Base-by-base conservation (phyloP, 2,329 filamentous ascomycete genomes). In the Helicocarpus griseus region DNA sequence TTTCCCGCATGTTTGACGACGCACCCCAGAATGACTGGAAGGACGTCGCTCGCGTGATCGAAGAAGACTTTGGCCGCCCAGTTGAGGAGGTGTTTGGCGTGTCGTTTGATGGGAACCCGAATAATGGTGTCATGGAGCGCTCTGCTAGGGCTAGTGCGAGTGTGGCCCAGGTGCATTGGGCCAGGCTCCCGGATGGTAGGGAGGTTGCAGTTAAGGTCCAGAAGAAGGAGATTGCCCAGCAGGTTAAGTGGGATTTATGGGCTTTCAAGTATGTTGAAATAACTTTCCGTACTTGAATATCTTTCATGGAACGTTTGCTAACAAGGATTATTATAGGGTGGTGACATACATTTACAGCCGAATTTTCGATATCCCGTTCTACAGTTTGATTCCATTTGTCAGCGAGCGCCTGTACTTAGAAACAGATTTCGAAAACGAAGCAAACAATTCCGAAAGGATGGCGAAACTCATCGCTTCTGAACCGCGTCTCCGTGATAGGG, bases 131-230 rank as follows among this genome's bases (percentile, higher is more conserved):
- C 1, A 85, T 86, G 80, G 83, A 86, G 67, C 82, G 74, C 72
- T 87, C 71, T 68, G 87, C 73, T 65, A 81, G 75, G 75, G 86
- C 61, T 50, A 91, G 86, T 63, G 93, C 93, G 2, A 95, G 88
- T 66, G 91, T 98, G 7, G 93, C 93, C 1, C 93, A 97, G 71
- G 93, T 98, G 1, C 93, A 97, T 66, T 96, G 91, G 89, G 93
- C 93, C 6, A 77, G 85, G 54, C 69, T 97, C 52, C 71, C 81
- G 2, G 91, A 97, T 70, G 93, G 93, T 0, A 78, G 89, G 45
- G 90, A 96, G 73, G 87, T 97, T 21, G 93, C 93, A 1, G 80
- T 98, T 65, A 98, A 98, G 74, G 84, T 98, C 4, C 93, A 98
- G 74, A 98, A 97, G 73, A 80, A 85, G 48, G 91, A 96, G 75